These are phyloP conservation scores for Sphaerobolus stellatus DNA, from an alignment of 1,284 basidiomycete genomes.

Conservation along the genomic window DNA sequence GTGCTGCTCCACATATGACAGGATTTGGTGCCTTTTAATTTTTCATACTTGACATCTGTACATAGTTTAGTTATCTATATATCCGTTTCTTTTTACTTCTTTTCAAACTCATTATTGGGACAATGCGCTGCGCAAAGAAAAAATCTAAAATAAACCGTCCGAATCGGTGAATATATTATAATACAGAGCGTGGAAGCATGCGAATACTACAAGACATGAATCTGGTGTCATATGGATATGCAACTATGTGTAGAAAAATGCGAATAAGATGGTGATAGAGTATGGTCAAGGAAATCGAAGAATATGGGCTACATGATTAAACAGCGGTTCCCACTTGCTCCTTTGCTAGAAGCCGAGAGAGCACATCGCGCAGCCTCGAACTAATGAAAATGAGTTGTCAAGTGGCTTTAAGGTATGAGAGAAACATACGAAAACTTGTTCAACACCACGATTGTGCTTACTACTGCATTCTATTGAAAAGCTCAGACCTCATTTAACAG, in stretches of 20 bases:
- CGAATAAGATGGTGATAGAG: background rate
- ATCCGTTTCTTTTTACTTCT: no score
- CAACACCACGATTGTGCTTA: constrained; percentile 91
- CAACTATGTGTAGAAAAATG: constrained; percentile 4
- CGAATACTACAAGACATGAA: no score
- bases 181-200: no score
- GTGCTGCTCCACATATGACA: constrained; percentile 8
- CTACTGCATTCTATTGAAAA: constrained; percentile 82
- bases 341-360: constrained; percentile 6
- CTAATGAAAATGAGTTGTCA: background rate
- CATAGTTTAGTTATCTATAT: no score
- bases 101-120: background rate
- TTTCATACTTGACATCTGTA: background rate
- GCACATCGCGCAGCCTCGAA: constrained; percentile 12
- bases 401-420: background rate
- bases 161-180: no score
- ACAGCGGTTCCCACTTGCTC: constrained; percentile 4
- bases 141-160: no score
- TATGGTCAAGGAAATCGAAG: background rate
- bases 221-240: no score
- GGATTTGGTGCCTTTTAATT: constrained; percentile 9
- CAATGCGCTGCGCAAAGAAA: no score
- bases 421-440: constrained; percentile 68
- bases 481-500: constrained; percentile 11
- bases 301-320: constrained; percentile 6